phyloP scores from a whole-genome alignment of 2,329 filamentous ascomycete genomes.

The Penicillium sclerotiorum region DNA sequence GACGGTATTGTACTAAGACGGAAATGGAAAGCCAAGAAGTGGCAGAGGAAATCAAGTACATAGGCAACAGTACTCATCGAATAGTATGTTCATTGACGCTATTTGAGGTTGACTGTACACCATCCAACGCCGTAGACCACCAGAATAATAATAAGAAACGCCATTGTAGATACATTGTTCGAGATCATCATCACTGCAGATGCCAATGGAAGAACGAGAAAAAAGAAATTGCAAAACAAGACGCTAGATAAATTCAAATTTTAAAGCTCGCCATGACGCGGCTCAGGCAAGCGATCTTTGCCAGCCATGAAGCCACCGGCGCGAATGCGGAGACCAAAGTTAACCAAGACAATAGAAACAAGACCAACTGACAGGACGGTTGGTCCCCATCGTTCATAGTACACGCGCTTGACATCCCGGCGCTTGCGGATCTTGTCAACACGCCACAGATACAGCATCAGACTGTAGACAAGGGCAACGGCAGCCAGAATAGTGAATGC shows the following conservation, averaged over 20 bases:
- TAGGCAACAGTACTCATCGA: too few relatives aligned
- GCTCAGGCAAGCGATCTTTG: not conserved
- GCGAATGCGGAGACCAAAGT: constrained; percentile 77
- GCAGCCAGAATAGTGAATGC: constrained; percentile 83
- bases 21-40: too few relatives aligned
- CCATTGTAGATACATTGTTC: not conserved
- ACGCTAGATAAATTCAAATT: not conserved
- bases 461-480: constrained; percentile 76
- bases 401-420: constrained; percentile 72
- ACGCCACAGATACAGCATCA: constrained; percentile 84
- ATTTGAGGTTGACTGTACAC: too few relatives aligned
- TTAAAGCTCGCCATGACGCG: constrained; percentile 4
- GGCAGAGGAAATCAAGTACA: too few relatives aligned
- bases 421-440: constrained; percentile 81
- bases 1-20: too few relatives aligned
- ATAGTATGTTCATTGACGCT: too few relatives aligned
- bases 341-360: constrained; percentile 72
- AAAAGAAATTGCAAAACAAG: not conserved
- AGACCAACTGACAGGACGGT: constrained; percentile 73
- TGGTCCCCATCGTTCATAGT: constrained; percentile 88
- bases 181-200: not conserved
- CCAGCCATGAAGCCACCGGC: constrained; percentile 43
- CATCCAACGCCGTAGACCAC: not conserved
- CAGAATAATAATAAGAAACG: not conserved
- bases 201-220: not conserved